These are phyloP conservation scores for Penicillium occitanis DNA, from an alignment of 2,329 filamentous ascomycete species.

Conservation along the genomic window DNA sequence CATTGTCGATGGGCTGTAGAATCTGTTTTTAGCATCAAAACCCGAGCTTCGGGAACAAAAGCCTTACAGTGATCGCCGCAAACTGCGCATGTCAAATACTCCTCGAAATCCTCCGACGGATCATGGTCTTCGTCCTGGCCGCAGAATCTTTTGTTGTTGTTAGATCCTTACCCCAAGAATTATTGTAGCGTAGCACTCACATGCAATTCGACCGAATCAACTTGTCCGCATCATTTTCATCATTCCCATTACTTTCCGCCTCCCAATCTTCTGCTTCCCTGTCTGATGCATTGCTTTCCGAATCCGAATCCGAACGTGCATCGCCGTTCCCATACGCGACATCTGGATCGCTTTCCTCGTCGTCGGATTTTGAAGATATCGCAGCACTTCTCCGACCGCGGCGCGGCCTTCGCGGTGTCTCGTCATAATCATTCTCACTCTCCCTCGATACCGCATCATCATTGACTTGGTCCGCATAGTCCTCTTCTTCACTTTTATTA, in stretches of 20 bases:
- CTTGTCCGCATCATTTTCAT: slow-evolving; percentile 48
- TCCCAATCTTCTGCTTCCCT: slow-evolving; percentile 54
- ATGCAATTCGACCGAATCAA: slow-evolving; percentile 61
- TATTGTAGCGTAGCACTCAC: slow-evolving; percentile 45
- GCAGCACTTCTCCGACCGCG: slow-evolving; percentile 28
- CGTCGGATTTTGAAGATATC: slow-evolving; percentile 41
- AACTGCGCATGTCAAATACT: slow-evolving; percentile 70
- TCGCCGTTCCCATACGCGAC: slow-evolving; percentile 44
- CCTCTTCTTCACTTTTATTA: slow-evolving; percentile 24
- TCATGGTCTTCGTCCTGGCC: slow-evolving; percentile 79
- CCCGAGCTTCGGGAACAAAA: neutral
- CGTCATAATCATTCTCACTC: slow-evolving; percentile 31
- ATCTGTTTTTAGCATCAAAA: slow-evolving; percentile 26
- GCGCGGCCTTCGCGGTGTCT: slow-evolving; percentile 16
- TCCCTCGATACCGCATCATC: slow-evolving; percentile 42
- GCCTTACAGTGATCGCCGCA: slow-evolving; percentile 82
- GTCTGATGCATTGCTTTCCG: slow-evolving; percentile 58
- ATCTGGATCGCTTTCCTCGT: slow-evolving; percentile 44
- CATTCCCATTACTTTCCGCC: slow-evolving; percentile 42
- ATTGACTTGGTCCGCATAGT: slow-evolving; percentile 38
- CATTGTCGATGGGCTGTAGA: slow-evolving; percentile 85
- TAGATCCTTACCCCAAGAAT: slow-evolving; percentile 29
- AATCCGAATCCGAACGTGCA: slow-evolving; percentile 38
- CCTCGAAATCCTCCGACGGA: slow-evolving; percentile 76
- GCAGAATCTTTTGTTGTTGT: slow-evolving; percentile 66